A percentile compares a stretch with the other conserved stretches of the same genome.
phyloP scores from a whole-genome alignment of 2,329 filamentous ascomycete genomes.

The Metarhizium guizhouense region DNA sequence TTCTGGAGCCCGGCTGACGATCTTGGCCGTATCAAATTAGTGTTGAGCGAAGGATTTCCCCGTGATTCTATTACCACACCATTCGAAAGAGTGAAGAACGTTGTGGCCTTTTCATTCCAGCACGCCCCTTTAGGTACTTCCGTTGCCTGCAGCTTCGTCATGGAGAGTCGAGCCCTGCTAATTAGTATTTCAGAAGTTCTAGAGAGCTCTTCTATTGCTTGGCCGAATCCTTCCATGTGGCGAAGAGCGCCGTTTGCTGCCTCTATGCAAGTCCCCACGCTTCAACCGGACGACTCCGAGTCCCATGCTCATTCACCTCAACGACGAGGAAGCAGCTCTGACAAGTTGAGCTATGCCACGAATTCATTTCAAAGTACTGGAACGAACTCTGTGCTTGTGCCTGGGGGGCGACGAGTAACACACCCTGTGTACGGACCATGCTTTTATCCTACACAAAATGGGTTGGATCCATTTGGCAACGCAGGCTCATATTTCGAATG shows the following conservation, averaged over 20 bases:
- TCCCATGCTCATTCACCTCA: constrained; percentile 56
- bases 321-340: constrained; percentile 14
- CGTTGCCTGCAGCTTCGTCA: neutral
- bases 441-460: neutral
- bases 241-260: constrained; percentile 34
- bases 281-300: constrained; percentile 38
- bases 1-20: constrained; percentile 66
- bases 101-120: constrained; percentile 75
- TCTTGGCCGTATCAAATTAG: constrained; percentile 64
- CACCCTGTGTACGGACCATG: constrained; percentile 7
- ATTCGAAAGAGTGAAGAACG: constrained; percentile 60
- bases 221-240: constrained; percentile 70
- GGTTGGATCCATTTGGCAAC: constrained; percentile 14
- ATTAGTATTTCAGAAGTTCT: constrained; percentile 47
- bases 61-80: constrained; percentile 41
- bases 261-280: constrained; percentile 31
- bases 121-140: constrained; percentile 66
- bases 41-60: constrained; percentile 65
- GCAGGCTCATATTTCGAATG: constrained; percentile 20
- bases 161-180: neutral
- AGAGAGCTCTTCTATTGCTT: constrained; percentile 65
- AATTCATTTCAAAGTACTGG: neutral
- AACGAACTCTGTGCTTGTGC: neutral
- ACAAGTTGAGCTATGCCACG: neutral
- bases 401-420: constrained; percentile 6